A percentile compares a stretch with the other conserved stretches of the same genome.
Evolutionary conservation across 192 early-diverging fungal genomes (phyloP).

Genomic region (Coemansia reversa): DNA sequence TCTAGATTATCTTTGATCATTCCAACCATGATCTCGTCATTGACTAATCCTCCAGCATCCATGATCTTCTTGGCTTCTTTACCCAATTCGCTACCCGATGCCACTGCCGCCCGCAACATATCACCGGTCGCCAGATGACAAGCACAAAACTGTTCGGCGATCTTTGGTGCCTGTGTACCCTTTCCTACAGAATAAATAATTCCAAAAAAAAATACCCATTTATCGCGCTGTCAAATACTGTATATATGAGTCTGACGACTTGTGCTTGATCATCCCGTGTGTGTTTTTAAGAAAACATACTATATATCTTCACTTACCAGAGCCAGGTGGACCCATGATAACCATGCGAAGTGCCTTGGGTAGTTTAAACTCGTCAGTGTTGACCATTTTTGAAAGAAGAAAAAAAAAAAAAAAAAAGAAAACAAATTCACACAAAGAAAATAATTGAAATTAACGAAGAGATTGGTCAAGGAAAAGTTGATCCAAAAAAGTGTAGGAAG

Average conservation of each 20-base stretch:
- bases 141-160: slow-evolving; percentile 93
- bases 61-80: slow-evolving; percentile 98
- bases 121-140: slow-evolving; percentile 99
- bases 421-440: not conserved
- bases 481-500: not conserved
- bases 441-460: not conserved
- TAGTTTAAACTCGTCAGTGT: slow-evolving; percentile 44
- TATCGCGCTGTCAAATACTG: no score
- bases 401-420: no score
- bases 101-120: slow-evolving; percentile 96
- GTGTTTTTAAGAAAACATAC: no score
- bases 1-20: slow-evolving; percentile 97
- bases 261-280: no score
- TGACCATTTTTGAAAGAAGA: slow-evolving; percentile 12
- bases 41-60: slow-evolving; percentile 96
- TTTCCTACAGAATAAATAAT: slow-evolving; percentile 55
- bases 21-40: slow-evolving; percentile 97
- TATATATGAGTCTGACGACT: no score
- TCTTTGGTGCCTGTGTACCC: slow-evolving; percentile 93
- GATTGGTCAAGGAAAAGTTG: not conserved
- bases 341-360: slow-evolving; percentile 65
- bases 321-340: slow-evolving; percentile 92
- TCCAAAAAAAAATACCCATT: no score
- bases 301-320: slow-evolving; percentile 58
- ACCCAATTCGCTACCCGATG: slow-evolving; percentile 88